phyloP scores from a whole-genome alignment of 257 asterid species.

The Penstemon eatonii region DNA sequence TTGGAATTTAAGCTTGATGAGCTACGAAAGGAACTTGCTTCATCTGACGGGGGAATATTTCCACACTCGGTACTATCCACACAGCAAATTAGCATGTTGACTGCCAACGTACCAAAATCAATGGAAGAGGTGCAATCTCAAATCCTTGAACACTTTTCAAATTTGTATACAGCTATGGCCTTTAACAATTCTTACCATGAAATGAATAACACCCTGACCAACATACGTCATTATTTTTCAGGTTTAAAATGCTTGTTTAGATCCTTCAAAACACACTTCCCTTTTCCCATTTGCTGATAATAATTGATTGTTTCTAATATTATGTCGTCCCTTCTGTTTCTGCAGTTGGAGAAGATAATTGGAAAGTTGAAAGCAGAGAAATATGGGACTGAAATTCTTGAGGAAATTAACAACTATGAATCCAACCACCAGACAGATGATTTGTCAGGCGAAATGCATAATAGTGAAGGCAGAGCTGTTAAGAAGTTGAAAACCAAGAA shows the following conservation, averaged over 20 bases:
- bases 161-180: constrained; percentile 1
- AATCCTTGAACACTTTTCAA: background rate
- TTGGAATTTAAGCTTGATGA: constrained; percentile 74
- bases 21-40: constrained; percentile 83
- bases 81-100: constrained; percentile 65
- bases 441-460: constrained; percentile 28
- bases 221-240: background rate
- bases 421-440: constrained; percentile 33
- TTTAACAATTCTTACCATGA: constrained; percentile 6
- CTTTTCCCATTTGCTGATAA: background rate
- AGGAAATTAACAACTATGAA: constrained; percentile 47
- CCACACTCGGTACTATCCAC: constrained; percentile 90
- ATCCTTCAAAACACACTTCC: background rate
- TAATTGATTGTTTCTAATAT: background rate
- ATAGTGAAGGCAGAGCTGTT: constrained; percentile 31
- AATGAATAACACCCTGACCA: background rate
- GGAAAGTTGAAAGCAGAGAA: constrained; percentile 85
- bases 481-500: constrained; percentile 57
- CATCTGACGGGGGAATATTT: constrained; percentile 77
- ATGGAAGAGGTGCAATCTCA: constrained; percentile 59
- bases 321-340: background rate
- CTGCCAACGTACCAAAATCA: constrained; percentile 60
- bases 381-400: constrained; percentile 68
- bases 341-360: constrained; percentile 84
- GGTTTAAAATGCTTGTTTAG: background rate